These are phyloP conservation scores for Russula emetica DNA, from an alignment of 768 basidiomycete genomes.

Conservation along the genomic window DNA sequence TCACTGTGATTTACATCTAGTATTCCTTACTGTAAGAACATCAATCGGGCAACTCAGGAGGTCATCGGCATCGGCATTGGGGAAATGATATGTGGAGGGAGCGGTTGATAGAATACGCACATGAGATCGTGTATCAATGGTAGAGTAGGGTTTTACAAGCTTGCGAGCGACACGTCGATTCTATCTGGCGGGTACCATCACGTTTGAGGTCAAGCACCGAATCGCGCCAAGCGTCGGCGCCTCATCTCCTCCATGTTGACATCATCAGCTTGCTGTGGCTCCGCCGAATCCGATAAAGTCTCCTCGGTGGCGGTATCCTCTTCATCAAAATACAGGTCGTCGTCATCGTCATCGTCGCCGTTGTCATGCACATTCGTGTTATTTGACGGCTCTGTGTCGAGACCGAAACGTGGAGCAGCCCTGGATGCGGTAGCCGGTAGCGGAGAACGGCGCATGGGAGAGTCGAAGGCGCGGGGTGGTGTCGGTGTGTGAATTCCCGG, in stretches of 20 bases:
- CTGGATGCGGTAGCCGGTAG: constrained; percentile 6
- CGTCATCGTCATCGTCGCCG: not conserved
- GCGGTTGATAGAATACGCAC: not conserved
- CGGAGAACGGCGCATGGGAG: constrained; percentile 4
- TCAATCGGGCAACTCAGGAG: not conserved
- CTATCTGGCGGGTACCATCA: not conserved
- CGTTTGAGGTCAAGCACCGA: constrained; percentile 29
- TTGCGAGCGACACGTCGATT: no score
- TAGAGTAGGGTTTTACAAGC: no score
- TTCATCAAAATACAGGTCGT: not conserved
- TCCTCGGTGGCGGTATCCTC: constrained; percentile 19
- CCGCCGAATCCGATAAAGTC: constrained; percentile 16
- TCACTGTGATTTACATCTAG: not conserved
- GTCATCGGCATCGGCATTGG: not conserved
- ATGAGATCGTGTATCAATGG: not conserved
- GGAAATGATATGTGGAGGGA: not conserved
- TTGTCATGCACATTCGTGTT: not conserved
- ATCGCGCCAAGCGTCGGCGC: constrained; percentile 33
- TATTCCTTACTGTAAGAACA: not conserved
- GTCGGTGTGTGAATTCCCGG: constrained; percentile 42
- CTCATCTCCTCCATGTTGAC: constrained; percentile 35
- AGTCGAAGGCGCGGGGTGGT: constrained; percentile 25
- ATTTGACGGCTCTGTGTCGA: not conserved
- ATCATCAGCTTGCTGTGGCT: constrained; percentile 1
- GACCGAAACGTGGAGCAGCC: not conserved